phyloP scores from a whole-genome alignment of 768 basidiomycete genomes.

The Naganishia vishniacii region DNA sequence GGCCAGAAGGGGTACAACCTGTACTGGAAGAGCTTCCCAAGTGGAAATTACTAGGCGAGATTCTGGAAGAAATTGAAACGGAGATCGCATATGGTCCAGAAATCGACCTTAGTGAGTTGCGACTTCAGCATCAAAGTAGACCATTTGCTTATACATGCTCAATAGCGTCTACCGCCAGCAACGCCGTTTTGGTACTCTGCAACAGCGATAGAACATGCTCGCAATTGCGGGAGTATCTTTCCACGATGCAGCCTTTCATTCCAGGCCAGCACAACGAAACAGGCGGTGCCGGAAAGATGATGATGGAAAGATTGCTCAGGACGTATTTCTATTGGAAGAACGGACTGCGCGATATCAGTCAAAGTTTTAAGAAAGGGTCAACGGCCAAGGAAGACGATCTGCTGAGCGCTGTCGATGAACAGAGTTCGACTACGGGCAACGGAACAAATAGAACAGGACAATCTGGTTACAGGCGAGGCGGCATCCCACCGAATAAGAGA shows the following conservation, averaged over 20 bases:
- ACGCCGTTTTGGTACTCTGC: slow-evolving; percentile 82
- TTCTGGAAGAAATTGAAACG: slow-evolving; percentile 77
- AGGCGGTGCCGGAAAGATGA: slow-evolving; percentile 55
- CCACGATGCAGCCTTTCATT: slow-evolving; percentile 52
- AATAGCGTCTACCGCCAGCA: slow-evolving; percentile 55
- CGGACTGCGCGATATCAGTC: slow-evolving; percentile 43
- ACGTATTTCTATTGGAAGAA: slow-evolving; percentile 78
- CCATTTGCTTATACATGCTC: not conserved
- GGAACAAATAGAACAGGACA: slow-evolving; percentile 39
- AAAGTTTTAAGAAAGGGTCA: slow-evolving; percentile 29
- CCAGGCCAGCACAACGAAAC: slow-evolving; percentile 31
- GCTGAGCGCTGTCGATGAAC: not conserved
- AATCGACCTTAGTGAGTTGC: slow-evolving; percentile 29
- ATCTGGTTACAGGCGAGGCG: slow-evolving; percentile 54
- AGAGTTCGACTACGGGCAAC: slow-evolving; percentile 15
- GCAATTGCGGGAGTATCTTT: slow-evolving; percentile 73
- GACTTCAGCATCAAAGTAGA: not conserved
- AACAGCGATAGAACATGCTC: slow-evolving; percentile 69
- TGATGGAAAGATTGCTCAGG: slow-evolving; percentile 74
- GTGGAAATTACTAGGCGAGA: slow-evolving; percentile 78
- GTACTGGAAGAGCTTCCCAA: slow-evolving; percentile 92
- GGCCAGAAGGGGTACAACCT: slow-evolving; percentile 53
- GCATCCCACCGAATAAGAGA: slow-evolving; percentile 56
- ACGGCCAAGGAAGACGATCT: not conserved
- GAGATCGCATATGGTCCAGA: slow-evolving; percentile 57